Base-by-base conservation (phyloP, 352 stramenopile species). In the Pythium periplocum region DNA sequence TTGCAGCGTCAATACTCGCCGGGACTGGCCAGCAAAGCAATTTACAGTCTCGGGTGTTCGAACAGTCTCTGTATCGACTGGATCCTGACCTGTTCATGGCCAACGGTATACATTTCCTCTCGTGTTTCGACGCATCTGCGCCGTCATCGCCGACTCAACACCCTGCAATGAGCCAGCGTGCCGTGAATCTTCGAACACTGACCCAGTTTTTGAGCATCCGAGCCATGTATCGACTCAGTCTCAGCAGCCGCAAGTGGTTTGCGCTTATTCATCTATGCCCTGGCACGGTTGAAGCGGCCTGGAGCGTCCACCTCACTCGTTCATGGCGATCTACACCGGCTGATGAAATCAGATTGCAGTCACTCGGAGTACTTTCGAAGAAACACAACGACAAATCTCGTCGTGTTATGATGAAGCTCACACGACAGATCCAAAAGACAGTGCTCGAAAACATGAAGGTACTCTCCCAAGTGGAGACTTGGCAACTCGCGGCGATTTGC, bases 371-470 rank as follows among this genome's bases (percentile, higher is more conserved):
- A 26, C 17, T 26, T 26, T 26, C 17, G 17, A 26, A 26, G 17
- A 26, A 26, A 26, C 17, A 26, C 17, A 64, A 55, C 2, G 75
- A 84, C 31, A 69, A 68, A 37, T 69, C 75, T 6, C 67, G 67
- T 2, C 61, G 65, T 9, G 73, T 82, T 61, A 54, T 86, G 50
- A 70, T 73, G 55, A 67, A 76, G 50, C 60, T 86, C 9, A 85
- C 73, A 1, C 65, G 68, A 2, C 73, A 84, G 48, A 45, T 83
- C 1, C 66, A 59, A 12, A 72, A 72, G 9, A 40, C 73, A 4
- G 64, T 68, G 36, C 46, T 83, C 6, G 74, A 86, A 4, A 79
- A 78, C 45, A 72, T 80, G 61, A 86, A 86, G 44, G 56, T 71
- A 35, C 51, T 87, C 8, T 43, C 77, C 2, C 68, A 57, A 7